These are phyloP conservation scores for Hypoxylon crocopeplum DNA, from an alignment of 495 filamentous ascomycete species.

Conservation along the genomic window DNA sequence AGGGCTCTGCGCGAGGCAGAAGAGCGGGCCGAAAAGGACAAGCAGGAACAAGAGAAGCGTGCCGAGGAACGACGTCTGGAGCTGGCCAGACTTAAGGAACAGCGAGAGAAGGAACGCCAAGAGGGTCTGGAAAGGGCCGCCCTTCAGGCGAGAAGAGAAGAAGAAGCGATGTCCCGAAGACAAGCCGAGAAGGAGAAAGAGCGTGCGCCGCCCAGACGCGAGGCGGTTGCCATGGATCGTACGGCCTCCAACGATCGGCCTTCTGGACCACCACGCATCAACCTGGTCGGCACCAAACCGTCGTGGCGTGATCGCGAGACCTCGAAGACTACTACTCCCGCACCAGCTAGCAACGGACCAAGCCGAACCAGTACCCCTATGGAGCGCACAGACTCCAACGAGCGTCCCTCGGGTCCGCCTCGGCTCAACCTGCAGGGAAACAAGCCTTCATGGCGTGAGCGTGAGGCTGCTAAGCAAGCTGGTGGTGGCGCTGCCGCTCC, in stretches of 20 bases:
- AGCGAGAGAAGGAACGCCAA: constrained; percentile 84
- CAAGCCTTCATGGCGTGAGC: constrained; percentile 84
- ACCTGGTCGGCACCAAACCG: constrained; percentile 31
- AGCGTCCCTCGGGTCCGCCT: constrained; percentile 65
- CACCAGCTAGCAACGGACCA: constrained; percentile 35
- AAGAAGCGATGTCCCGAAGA: constrained; percentile 61
- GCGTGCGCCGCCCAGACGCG: constrained; percentile 43
- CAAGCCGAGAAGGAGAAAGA: constrained; percentile 54
- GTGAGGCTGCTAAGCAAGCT: constrained; percentile 70
- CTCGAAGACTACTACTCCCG: constrained; percentile 33
- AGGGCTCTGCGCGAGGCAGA: constrained; percentile 78
- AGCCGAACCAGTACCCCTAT: constrained; percentile 40
- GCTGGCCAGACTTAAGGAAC: constrained; percentile 76
- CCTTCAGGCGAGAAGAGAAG: constrained; percentile 58
- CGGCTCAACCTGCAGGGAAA: constrained; percentile 69
- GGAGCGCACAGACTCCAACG: constrained; percentile 61
- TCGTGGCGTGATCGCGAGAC: constrained; percentile 57
- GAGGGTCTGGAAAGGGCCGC: constrained; percentile 56
- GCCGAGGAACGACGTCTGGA: constrained; percentile 71
- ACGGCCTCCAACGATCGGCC: constrained; percentile 47
- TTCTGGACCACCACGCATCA: constrained; percentile 40
- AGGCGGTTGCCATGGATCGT: constrained; percentile 41
- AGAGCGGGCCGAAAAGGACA: constrained; percentile 78
- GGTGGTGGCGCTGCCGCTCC: constrained; percentile 13
- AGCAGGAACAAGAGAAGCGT: constrained; percentile 75